Base-by-base conservation (phyloP, 768 basidiomycete species). In the Nevesoporus exiguus region DNA sequence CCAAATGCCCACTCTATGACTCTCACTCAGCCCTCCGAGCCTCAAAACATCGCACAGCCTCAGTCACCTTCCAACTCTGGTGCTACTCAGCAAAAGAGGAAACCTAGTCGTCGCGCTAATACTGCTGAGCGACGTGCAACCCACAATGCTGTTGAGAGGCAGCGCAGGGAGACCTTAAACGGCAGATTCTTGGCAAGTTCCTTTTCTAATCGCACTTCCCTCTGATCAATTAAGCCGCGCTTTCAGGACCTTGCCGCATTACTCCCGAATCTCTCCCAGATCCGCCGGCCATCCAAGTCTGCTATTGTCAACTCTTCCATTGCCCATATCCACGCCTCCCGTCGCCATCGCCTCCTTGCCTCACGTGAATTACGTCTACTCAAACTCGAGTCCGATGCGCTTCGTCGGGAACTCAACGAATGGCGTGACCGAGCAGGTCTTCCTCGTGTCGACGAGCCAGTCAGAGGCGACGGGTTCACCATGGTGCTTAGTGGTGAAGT, bases 231-330 rank as follows among this genome's bases (percentile, higher is more conserved):
- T 55, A 60, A 61, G 29, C 19, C 44, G 42, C 52, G 34, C 45
- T 45, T 56, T 30, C 46, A 93, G 90, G 91, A 93, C 63, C 89
- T 98, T 46, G 96, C 96, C 55, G 84, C 86, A 7, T 81, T 97
- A 36, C 84, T 98, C 19, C 93, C 96, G 47, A 90, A 94, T 66
- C 84, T 97, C 52, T 88, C 89, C 11, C 83, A 90, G 65, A 89
- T 93, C 70, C 87, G 94, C 59, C 85, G 96, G 29, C 97, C 97
- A 0, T 93, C 90, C 68, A 99, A 99, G 74, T 91, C 91, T 5
- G 88, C 90, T 56, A 98, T 98, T 71, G 95, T 99, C 72, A 97
- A 97, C 72, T 93, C 90, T 31, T 90, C 88, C 42, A 97, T 98
- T 69, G 85, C 92, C 1, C 89, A 93, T 66, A 84, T 94, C 56